Base-by-base conservation (phyloP, 1,284 basidiomycete genomes). In the Puccinia hordei region DNA sequence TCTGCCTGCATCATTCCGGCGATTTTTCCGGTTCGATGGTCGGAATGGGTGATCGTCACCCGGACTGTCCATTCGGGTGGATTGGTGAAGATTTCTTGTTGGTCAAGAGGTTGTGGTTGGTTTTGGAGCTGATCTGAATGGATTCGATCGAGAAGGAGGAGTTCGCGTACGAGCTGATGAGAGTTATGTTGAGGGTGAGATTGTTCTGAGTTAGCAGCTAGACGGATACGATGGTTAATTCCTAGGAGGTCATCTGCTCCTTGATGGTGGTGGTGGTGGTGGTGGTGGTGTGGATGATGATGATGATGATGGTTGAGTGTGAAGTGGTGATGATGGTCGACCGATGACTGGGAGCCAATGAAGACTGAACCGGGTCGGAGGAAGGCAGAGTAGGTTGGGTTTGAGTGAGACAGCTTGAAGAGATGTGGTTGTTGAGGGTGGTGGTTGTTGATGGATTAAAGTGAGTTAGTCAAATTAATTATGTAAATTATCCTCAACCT, bases 21-120 rank as follows among this genome's bases (percentile, higher is more conserved):
- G 0, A 76, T 24, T 41, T 76, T 66, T 3, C 46, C 49, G 13
- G 59, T 51, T 2, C 30, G 41, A 44, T 30, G 35, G n/a, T 74
- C 55, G 6, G 59, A 46, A n/a, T 76, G 41, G 17, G 74, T 76
- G 59, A 76, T 66, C 24, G 59, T 76, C n/a, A 76, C 74, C 3
- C 33, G 65, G 41, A 76, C 59, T 12, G 55, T 33, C 74, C 59
- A 65, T 46, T 76, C 51, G 35, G 61, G 49, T 5, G 59, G 22
- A 15, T 76, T 44, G n/a, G 33, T 35, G 24, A 33, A 30, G 3
- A 24, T 9, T 19, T 51, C 12, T 9, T 72, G 65, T 1, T 46
- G 65, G 33, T 66, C 65, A 30, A 65, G 61, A 24, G 24, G 24
- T 55, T 57, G 38, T 24, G n/a, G n/a, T n/a, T n/a, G 30, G 71